Conservation (phyloP, 495 filamentous ascomycete species). For the Lindgomyces ingoldianus region DNA sequence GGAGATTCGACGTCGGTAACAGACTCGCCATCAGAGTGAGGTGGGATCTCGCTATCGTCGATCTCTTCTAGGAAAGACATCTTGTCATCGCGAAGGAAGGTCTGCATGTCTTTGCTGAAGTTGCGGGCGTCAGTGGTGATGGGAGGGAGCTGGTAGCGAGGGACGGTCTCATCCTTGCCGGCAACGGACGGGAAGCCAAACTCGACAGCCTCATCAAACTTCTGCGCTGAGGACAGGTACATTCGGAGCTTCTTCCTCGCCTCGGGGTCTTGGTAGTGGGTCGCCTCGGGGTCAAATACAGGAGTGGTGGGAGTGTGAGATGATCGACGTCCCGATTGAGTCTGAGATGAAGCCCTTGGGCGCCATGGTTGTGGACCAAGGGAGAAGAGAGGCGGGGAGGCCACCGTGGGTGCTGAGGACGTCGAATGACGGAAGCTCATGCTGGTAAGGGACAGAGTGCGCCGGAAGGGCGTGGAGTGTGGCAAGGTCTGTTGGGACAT, state of each 20-base stretch:
- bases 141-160: slow-evolving; percentile 28
- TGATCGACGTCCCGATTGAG: slow-evolving; percentile 52
- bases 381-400: slow-evolving; percentile 46
- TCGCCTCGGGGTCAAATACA: slow-evolving; percentile 65
- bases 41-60: slow-evolving; percentile 11
- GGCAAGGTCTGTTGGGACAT: slow-evolving; percentile 41
- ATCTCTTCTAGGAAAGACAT: slow-evolving; percentile 42
- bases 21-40: not conserved
- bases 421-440: slow-evolving; percentile 52
- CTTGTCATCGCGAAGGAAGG: slow-evolving; percentile 38
- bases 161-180: slow-evolving; percentile 44
- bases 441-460: slow-evolving; percentile 49
- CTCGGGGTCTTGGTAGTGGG: slow-evolving; percentile 89
- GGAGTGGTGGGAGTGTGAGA: slow-evolving; percentile 40
- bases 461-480: slow-evolving; percentile 51
- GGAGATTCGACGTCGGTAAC: slow-evolving; percentile 35
- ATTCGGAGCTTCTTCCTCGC: slow-evolving; percentile 81
- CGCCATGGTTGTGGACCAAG: slow-evolving; percentile 16
- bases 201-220: slow-evolving; percentile 92
- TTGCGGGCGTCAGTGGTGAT: slow-evolving; percentile 33
- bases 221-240: slow-evolving; percentile 88
- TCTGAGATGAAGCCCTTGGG: slow-evolving; percentile 38
- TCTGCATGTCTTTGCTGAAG: slow-evolving; percentile 37
- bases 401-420: slow-evolving; percentile 45
- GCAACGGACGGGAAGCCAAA: slow-evolving; percentile 78